phyloP scores from a whole-genome alignment of 208 protist genomes.

The Trypanosoma scelopori region DNA sequence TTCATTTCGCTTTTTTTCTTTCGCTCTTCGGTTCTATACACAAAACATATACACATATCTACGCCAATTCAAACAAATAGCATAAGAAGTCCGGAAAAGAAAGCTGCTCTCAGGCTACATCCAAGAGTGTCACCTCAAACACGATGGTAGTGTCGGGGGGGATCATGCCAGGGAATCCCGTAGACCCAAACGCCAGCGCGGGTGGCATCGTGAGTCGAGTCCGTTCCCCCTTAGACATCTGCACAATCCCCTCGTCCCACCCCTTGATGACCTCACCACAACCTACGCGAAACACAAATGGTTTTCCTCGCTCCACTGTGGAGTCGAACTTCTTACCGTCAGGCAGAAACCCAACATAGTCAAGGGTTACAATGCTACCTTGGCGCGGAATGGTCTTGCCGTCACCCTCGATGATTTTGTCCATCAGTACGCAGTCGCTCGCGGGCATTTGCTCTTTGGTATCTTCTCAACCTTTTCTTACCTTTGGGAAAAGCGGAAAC shows the following conservation, averaged over 20 bases:
- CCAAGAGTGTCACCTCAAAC: slow-evolving; percentile 92
- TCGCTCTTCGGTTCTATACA: neutral
- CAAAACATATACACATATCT: slow-evolving; percentile 1
- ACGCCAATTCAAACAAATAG: neutral
- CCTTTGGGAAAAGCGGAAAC: neutral
- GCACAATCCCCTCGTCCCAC: slow-evolving; percentile 94
- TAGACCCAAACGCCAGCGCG: slow-evolving; percentile 84
- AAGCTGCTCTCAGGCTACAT: slow-evolving; percentile 50
- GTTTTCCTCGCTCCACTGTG: slow-evolving; percentile 83
- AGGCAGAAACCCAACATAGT: slow-evolving; percentile 83
- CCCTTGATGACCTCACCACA: slow-evolving; percentile 93
- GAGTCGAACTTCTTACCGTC: slow-evolving; percentile 90
- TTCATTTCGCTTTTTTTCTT: neutral
- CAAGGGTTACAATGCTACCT: slow-evolving; percentile 87
- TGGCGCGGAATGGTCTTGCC: slow-evolving; percentile 86
- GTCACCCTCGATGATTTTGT: slow-evolving; percentile 93
- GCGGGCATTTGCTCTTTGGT: slow-evolving; percentile 44
- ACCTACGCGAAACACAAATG: slow-evolving; percentile 92
- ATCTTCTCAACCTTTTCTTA: slow-evolving; percentile 21
- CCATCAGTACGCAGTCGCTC: slow-evolving; percentile 79
- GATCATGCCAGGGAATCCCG: slow-evolving; percentile 89
- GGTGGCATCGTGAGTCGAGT: slow-evolving; percentile 91
- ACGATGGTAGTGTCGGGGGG: slow-evolving; percentile 86
- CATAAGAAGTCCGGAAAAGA: neutral
- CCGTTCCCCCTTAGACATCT: slow-evolving; percentile 93